Evolutionary conservation across 1,284 basidiomycete species (phyloP), one percentile per base, ranked within the genome.

Genomic region (Coniferiporia weirii): DNA sequence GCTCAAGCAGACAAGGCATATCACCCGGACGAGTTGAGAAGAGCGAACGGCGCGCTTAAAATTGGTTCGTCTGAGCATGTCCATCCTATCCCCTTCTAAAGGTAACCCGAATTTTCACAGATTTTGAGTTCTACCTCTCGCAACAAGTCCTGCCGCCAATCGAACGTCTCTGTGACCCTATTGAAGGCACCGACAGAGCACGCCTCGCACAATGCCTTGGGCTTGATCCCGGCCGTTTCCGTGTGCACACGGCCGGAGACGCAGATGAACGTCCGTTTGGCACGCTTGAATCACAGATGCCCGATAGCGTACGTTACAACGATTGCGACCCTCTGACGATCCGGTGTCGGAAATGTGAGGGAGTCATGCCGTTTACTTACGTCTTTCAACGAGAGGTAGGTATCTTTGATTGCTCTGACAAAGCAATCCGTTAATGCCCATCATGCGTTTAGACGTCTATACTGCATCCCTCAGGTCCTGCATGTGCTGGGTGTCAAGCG

Each of bases 151-250:
- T 99, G 10, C 96, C 96, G 3, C 95, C 97, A 0, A 87, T 99
- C 54, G 92, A 98, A 69, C 87, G 97, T 68, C 75, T 99, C 60
- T 99, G 96, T 69, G 97, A 98, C 59, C 89, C 90, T 5, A 98
- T 99, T 59, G 93, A 98, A 68, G 96, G 96, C 7, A 98, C 95
- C 0, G 96, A 99, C 67, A 82, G 92, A 36, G 78, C 93, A 8
- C 81, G 96, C 34, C 75, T 99, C 13, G 97, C 97, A 0, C 93
- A 98, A 74, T 98, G 95, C 69, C 82, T 99, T 6, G 96, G 93
- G 10, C 80, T 99, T 58, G 95, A 99, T 70, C 91, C 93, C 3
- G 75, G 80, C 34, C 85, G 89, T 47, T 98, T 91, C 73, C 81
- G 81, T 36, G 73, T 75, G 17, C 65, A 71, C 1, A 70, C 71